phyloP scores from a whole-genome alignment of 257 asterid species.

The Galeopsis tetrahit region DNA sequence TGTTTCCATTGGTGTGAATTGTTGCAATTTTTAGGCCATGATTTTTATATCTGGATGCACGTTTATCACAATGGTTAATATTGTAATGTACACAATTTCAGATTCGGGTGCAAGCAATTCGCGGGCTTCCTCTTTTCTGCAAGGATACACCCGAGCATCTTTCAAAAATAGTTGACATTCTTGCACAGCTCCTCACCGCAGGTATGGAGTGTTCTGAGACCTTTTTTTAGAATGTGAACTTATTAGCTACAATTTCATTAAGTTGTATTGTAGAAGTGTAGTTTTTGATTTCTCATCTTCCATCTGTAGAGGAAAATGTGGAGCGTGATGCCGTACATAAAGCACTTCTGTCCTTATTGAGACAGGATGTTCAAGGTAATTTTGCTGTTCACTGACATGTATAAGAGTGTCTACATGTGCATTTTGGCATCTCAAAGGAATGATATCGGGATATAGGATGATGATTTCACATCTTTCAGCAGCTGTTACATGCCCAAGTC shows the following conservation, averaged over 20 bases:
- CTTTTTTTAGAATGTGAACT: slow-evolving; percentile 25
- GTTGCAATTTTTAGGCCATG: slow-evolving; percentile 3
- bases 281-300: slow-evolving; percentile 22
- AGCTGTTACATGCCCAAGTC: neutral
- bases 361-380: slow-evolving; percentile 92
- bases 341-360: slow-evolving; percentile 86
- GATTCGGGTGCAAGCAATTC: slow-evolving; percentile 95
- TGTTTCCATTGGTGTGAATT: slow-evolving; percentile 7
- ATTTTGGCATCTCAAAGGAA: slow-evolving; percentile 30
- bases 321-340: slow-evolving; percentile 97
- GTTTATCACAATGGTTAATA: slow-evolving; percentile 2
- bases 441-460: slow-evolving; percentile 20
- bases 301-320: slow-evolving; percentile 76
- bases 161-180: slow-evolving; percentile 91
- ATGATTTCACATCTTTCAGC: neutral
- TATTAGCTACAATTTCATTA: slow-evolving; percentile 15
- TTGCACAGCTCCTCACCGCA: slow-evolving; percentile 94
- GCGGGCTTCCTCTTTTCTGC: slow-evolving; percentile 97
- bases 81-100: slow-evolving; percentile 38
- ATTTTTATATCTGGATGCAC: slow-evolving; percentile 11
- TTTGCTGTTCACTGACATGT: slow-evolving; percentile 23
- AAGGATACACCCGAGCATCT: slow-evolving; percentile 97
- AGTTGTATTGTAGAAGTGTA: slow-evolving; percentile 18
- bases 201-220: slow-evolving; percentile 50
- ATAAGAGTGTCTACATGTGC: slow-evolving; percentile 14